Conservation (phyloP, 2,329 filamentous ascomycete species). For the Amylocarpus encephaloides region DNA sequence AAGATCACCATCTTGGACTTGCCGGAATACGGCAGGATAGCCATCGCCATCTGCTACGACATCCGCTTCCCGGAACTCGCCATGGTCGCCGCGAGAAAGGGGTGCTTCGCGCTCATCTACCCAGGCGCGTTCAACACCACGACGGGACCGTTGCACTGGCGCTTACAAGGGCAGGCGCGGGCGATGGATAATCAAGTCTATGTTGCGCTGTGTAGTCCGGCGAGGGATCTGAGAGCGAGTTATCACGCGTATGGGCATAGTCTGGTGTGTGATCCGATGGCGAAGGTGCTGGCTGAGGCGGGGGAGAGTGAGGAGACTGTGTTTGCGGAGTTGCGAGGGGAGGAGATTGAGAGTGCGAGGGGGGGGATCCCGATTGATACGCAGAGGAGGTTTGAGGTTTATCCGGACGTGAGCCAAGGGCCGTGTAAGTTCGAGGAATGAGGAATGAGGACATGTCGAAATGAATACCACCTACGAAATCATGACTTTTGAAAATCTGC, state of each 20-base stretch:
- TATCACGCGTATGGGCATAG: conserved; percentile 95
- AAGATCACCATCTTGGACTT: conserved; percentile 80
- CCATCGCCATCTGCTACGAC: conserved; percentile 94
- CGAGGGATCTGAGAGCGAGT: conserved; percentile 65
- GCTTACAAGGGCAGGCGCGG: conserved; percentile 70
- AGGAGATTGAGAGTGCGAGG: conserved; percentile 66
- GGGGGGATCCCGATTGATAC: conserved; percentile 76
- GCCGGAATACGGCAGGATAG: conserved; percentile 82
- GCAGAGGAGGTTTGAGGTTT: conserved; percentile 91
- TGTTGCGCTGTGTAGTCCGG: conserved; percentile 86
- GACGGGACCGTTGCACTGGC: conserved; percentile 89
- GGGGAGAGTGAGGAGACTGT: conserved; percentile 73
- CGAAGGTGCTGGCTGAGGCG: conserved; percentile 70
- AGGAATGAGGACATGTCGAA: neutral
- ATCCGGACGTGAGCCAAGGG: conserved; percentile 76
- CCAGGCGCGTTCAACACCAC: conserved; percentile 97
- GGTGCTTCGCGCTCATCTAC: conserved; percentile 84
- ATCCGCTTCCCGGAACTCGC: conserved; percentile 93
- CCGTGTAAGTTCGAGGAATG: conserved; percentile 28
- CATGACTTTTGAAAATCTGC: no score
- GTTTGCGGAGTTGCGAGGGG: conserved; percentile 62
- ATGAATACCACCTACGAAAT: no score
- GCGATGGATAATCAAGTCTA: conserved; percentile 94
- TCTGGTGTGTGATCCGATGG: conserved; percentile 81
- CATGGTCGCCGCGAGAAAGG: conserved; percentile 77